Conservation (phyloP, 306 rosid genomes). For the Erythrophleum fordii region DNA sequence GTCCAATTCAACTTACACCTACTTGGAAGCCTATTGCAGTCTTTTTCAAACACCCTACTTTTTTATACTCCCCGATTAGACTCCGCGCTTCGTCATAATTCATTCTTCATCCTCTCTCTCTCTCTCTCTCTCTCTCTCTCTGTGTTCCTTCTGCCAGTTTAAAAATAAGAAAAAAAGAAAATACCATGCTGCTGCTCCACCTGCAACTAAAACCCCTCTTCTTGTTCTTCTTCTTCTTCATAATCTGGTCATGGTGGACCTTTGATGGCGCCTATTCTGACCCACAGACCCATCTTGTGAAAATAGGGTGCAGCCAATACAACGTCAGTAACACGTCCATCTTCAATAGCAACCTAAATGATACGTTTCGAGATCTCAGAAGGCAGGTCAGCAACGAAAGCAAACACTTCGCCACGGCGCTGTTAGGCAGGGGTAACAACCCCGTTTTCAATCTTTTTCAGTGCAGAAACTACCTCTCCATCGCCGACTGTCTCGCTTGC, state of each 20-base stretch:
- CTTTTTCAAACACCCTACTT: too few species aligned
- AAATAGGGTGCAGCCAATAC: slow-evolving; percentile 59
- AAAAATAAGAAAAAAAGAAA: too few species aligned
- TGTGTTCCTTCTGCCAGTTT: neutral
- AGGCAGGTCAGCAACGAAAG: slow-evolving; percentile 38
- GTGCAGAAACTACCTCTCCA: slow-evolving; percentile 64
- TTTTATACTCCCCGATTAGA: too few species aligned
- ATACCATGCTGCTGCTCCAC: neutral
- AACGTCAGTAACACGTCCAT: slow-evolving; percentile 40
- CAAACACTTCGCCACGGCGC: slow-evolving; percentile 54
- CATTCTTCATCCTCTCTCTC: neutral
- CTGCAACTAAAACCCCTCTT: neutral
- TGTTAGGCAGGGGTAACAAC: slow-evolving; percentile 36
- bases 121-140: neutral
- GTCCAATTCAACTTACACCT: too few species aligned
- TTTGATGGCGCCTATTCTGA: slow-evolving; percentile 33
- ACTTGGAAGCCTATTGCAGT: too few species aligned
- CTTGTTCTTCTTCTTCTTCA: neutral
- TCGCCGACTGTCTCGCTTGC: slow-evolving; percentile 55
- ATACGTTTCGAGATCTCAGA: slow-evolving; percentile 43
- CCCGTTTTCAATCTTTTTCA: slow-evolving; percentile 52
- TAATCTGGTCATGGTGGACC: slow-evolving; percentile 21
- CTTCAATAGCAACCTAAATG: slow-evolving; percentile 51
- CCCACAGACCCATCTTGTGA: slow-evolving; percentile 46
- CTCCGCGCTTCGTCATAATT: neutral